Conservation (phyloP, 352 stramenopile species). For the Phytophthora cactorum region DNA sequence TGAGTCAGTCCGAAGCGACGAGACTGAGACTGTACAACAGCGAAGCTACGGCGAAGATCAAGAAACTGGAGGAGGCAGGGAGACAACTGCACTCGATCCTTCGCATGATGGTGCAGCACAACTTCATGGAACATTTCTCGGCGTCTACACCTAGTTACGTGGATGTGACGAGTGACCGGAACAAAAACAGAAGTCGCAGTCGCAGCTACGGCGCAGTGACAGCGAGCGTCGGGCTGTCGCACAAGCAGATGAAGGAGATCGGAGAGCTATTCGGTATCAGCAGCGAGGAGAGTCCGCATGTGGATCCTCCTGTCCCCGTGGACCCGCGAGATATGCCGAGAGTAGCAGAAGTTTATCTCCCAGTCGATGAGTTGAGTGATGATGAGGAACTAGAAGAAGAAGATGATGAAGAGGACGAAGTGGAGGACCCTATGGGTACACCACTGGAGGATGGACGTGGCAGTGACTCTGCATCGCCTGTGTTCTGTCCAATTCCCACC, state of each 20-base stretch:
- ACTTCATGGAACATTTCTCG: constrained; percentile 69
- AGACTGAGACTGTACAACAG: constrained; percentile 61
- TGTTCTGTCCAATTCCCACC: constrained; percentile 34
- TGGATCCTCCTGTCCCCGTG: constrained; percentile 13
- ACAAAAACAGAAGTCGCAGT: constrained; percentile 36
- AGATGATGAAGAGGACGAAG: constrained; percentile 26
- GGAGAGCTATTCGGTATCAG: constrained; percentile 58
- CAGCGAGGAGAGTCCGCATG: constrained; percentile 22
- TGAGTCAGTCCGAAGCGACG: constrained; percentile 75
- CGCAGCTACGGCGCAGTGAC: constrained; percentile 25
- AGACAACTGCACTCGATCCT: constrained; percentile 66
- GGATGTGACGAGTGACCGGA: constrained; percentile 23
- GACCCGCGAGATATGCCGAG: constrained; percentile 39
- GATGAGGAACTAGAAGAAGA: constrained; percentile 12
- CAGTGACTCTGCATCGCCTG: constrained; percentile 20
- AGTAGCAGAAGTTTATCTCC: constrained; percentile 40
- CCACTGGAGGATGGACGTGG: constrained; percentile 8
- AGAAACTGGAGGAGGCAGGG: constrained; percentile 65
- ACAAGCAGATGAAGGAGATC: constrained; percentile 58
- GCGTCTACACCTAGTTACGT: constrained; percentile 18
- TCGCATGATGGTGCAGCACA: constrained; percentile 72
- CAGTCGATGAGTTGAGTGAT: constrained; percentile 38
- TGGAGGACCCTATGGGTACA: constrained; percentile 10
- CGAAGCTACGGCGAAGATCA: constrained; percentile 61
- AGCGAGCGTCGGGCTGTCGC: constrained; percentile 38